phyloP scores from a whole-genome alignment of 2,329 filamentous ascomycete genomes.

The Fusarium penzigii region DNA sequence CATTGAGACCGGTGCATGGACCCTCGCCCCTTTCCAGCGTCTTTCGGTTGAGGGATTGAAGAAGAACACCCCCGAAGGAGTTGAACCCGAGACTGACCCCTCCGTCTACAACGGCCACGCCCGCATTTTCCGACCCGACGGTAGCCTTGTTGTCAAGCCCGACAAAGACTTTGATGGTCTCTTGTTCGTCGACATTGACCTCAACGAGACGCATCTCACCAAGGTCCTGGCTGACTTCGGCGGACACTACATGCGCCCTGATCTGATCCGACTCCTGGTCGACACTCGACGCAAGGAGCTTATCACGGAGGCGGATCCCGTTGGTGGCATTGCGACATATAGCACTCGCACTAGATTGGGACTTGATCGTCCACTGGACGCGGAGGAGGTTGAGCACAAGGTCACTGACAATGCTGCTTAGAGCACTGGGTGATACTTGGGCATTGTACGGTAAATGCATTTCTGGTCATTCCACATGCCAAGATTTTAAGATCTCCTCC shows the following conservation, averaged over 20 bases:
- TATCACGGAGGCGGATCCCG: slow-evolving; percentile 17
- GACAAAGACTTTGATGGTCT: slow-evolving; percentile 45
- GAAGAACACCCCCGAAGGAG: slow-evolving; percentile 28
- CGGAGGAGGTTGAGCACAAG: slow-evolving; percentile 14
- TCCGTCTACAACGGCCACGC: slow-evolving; percentile 26
- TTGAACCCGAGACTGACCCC: slow-evolving; percentile 27
- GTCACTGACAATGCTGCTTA: background rate
- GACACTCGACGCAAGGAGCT: slow-evolving; percentile 28
- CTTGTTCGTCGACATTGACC: slow-evolving; percentile 51
- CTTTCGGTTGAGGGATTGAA: slow-evolving; percentile 25
- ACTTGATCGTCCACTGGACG: slow-evolving; percentile 20
- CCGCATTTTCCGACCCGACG: slow-evolving; percentile 28
- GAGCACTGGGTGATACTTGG: too few species aligned
- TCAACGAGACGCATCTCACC: slow-evolving; percentile 35
- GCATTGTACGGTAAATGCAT: too few species aligned
- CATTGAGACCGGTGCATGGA: slow-evolving; percentile 29
- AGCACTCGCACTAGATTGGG: slow-evolving; percentile 19
- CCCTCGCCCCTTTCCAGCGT: slow-evolving; percentile 27
- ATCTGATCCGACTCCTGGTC: slow-evolving; percentile 39
- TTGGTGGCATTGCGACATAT: slow-evolving; percentile 9
- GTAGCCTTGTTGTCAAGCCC: slow-evolving; percentile 25
- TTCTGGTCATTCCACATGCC: too few species aligned
- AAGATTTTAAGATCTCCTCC: too few species aligned
- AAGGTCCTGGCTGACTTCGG: slow-evolving; percentile 37
- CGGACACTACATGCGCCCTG: slow-evolving; percentile 40